Base-by-base conservation (phyloP, 148 eudicot genomes). In the Silene conica region DNA sequence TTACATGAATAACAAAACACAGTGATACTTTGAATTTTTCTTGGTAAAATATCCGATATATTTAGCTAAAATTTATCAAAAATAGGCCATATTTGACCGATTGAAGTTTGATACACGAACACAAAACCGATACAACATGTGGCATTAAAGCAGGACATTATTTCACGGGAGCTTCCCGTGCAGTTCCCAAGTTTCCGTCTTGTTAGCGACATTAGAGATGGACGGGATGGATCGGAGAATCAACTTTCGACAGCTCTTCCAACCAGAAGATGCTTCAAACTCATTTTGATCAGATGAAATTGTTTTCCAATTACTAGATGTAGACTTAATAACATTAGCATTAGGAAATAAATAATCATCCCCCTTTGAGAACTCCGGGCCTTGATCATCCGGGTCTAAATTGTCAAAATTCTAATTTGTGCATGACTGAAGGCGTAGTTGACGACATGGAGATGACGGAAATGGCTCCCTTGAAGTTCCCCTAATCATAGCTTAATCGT, bases 271-370 rank as follows among this genome's bases (percentile, higher is more conserved):
- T 34, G 75, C 25, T 48, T 74, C 65, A 54, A 71, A 23, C 57
- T 62, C 76, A 62, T 43, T 31, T 22, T 74, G 79, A 75, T 81
- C 80, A 65, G 81, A 78, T 31, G 83, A 77, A 60, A 81, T 74
- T 68, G 82, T 76, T 73, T 84, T 84, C 61, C 75, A 50, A 67
- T 76, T 84, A 21, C 82, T 85, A 68, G 87, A 84, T 55, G 76
- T 16, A 57, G 84, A 76, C 71, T 74, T 84, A 14, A 12, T 48
- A 45, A 79, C 74, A 67, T 22, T 69, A 22, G 76, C 69, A 31
- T 73, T 73, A 74, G 76, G 48, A 38, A 72, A 75, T 18, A 64
- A 26, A 61, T 72, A 31, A 54, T 70, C 12, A 48, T 48, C 78
- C 56, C 62, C 77, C 58, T 66, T 59, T 57, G 71, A 74, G 20